Evolutionary conservation across 2,329 filamentous ascomycete species (phyloP), one percentile per base, ranked within the genome.

Genomic region (Paraconiothyrium sp.): DNA sequence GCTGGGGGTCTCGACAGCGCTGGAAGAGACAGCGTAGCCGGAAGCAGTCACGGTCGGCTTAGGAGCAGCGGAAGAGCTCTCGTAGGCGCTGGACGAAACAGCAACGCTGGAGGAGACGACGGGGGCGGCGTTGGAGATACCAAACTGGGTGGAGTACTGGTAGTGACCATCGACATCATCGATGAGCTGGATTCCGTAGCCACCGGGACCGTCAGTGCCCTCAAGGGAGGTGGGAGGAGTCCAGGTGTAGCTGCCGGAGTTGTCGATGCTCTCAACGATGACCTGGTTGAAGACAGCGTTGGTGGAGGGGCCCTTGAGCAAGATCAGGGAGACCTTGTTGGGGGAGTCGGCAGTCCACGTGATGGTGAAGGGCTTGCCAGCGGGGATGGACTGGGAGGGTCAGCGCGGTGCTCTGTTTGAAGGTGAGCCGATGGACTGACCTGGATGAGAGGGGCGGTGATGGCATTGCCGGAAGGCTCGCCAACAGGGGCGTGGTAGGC

Each of bases 141-240:
- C 87, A 80, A 89, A 89, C 76, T 89, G 86, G 61, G 85, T 85
- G 47, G 84, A 85, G 71, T 75, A 78, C 70, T 89, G 87, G 83
- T 86, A 89, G 72, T 84, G 78, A 73, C 87, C 85, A 64, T 81
- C 86, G 54, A 81, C 80, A 71, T 88, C 85, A 66, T 85, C 86
- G 67, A 89, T 85, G 69, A 90, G 77, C 74, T 88, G 82, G 72
- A 90, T 80, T 63, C 87, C 88, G 78, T 89, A 89, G 77, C 82
- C 84, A 68, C 81, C 82, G 65, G 72, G 73, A 63, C 85, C 83
- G 34, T 68, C 48, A 35, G 57, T 61, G 63, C 73, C 73, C 69
- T 82, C 79, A 62, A 89, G 83, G 46, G 72, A 65, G 58, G 81
- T 74, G 62, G 79, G 70, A 46, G 85, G 85, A 47, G 83, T 86